Percentiles rank a stretch among this genome's conserved stretches.
These are phyloP conservation scores for Saccharomycopsis fibuligera DNA, from an alignment of 805 yeast species.

Conservation along the genomic window DNA sequence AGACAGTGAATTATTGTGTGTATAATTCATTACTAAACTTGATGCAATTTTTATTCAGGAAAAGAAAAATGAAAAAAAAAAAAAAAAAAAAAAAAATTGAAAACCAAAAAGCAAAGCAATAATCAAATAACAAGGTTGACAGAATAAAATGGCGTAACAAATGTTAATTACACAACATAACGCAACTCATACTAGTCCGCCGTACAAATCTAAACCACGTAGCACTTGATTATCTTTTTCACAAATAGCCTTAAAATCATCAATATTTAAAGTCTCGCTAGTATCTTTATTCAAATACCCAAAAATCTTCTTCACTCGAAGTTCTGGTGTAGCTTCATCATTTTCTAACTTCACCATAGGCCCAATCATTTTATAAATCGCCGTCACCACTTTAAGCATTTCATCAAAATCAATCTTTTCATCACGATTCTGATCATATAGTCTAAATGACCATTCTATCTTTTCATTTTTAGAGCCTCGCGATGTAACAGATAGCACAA, in stretches of 20 bases:
- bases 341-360: conserved; percentile 83
- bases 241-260: conserved; percentile 78
- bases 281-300: conserved; percentile 61
- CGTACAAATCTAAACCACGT: conserved; percentile 71
- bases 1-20: too few relatives aligned
- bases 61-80: not conserved
- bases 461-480: conserved; percentile 83
- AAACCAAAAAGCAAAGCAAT: not conserved
- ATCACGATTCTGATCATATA: conserved; percentile 77
- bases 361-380: conserved; percentile 94
- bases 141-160: not conserved
- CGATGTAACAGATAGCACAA: conserved; percentile 79
- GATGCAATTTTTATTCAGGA: not conserved
- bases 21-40: too few relatives aligned
- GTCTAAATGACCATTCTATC: conserved; percentile 79
- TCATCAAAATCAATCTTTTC: conserved; percentile 75
- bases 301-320: conserved; percentile 78
- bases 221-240: conserved; percentile 73
- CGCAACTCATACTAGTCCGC: conserved; percentile 68
- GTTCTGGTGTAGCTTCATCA: conserved; percentile 89
- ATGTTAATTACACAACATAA: not conserved
- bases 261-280: conserved; percentile 64
- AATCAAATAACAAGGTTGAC: not conserved
- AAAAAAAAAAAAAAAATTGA: not conserved
- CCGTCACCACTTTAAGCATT: conserved; percentile 68